Evolutionary conservation across 768 basidiomycete species (phyloP), one percentile per base, ranked within the genome.

Genomic region (Lentinula raphanica): DNA sequence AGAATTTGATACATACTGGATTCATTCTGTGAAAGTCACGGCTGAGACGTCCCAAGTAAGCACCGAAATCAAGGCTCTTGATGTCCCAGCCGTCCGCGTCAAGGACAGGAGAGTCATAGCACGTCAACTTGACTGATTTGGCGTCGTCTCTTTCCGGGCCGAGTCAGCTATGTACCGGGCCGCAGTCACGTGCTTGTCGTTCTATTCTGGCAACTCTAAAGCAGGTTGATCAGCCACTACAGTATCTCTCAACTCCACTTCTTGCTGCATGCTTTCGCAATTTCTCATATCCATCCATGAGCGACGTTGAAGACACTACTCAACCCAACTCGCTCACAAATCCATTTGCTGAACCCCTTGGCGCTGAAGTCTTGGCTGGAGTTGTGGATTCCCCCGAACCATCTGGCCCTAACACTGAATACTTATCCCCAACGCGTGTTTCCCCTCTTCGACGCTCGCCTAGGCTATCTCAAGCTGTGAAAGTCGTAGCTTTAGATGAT

Each of bases 361-460:
- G 73, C 25, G 75, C 79, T 13, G 73, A 73, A 63, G 68, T 80
- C 27, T 76, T 79, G 65, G 80, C 82, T 67, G 82, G 79, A 9
- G 77, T 80, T 31, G 64, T 80, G 19, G 77, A 71, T 58, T 80
- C 84, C 5, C 81, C 81, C 35, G 82, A 83, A 69, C 80, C 71
- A 23, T 67, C 75, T 40, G 63, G 72, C 48, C 61, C 68, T 25
- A 64, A 69, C 60, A 68, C 66, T 61, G 62, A 67, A n/a, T 62
- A 59, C 58, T 67, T 64, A 42, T 29, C 46, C 29, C 60, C 66
- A 27, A 60, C 54, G 6, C 49, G 36, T 35, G 6, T 9, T 19
- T 69, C 72, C 21, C 71, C 75, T 23, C 64, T 77, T 35, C 78
- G 80, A 54, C 78, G 81, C 64, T 85, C 83, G 32, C 74, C 81